phyloP scores from a whole-genome alignment of 371 early-diverging fungal species.

The Syncephalastrum racemosum region DNA sequence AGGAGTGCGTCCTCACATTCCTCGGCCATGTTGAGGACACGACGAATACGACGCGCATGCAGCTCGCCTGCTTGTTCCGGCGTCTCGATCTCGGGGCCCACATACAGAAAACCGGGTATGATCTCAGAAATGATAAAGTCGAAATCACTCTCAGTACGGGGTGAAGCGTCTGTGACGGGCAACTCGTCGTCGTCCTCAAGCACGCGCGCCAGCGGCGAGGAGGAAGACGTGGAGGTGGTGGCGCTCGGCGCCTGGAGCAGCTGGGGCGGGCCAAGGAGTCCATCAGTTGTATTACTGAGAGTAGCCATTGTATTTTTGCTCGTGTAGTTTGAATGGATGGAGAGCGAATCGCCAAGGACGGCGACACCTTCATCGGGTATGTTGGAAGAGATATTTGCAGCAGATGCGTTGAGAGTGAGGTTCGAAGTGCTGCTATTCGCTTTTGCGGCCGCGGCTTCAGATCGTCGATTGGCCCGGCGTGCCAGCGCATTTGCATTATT shows the following conservation, averaged over 20 bases:
- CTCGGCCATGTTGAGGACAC: constrained; percentile 65
- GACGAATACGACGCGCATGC: constrained; percentile 42
- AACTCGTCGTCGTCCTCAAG: constrained; percentile 36
- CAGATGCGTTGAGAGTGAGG: constrained; percentile 1
- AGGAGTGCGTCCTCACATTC: constrained; percentile 57
- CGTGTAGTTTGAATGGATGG: neutral
- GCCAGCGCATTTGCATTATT: constrained; percentile 52
- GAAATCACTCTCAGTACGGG: constrained; percentile 43
- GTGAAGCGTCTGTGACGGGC: constrained; percentile 27
- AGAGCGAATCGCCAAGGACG: too few species aligned
- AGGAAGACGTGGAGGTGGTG: constrained; percentile 4
- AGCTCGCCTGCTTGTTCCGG: constrained; percentile 50
- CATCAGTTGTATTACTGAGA: constrained; percentile 2
- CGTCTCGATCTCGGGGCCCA: constrained; percentile 62
- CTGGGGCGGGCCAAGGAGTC: constrained; percentile 9
- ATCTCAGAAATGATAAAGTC: constrained; percentile 61
- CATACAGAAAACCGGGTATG: constrained; percentile 57
- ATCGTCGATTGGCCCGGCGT: constrained; percentile 38
- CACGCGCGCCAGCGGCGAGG: constrained; percentile 24
- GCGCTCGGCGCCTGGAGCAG: constrained; percentile 10
- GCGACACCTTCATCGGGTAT: too few species aligned
- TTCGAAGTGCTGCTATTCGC: constrained; percentile 8
- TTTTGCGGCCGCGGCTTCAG: constrained; percentile 15
- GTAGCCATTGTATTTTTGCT: constrained; percentile 1
- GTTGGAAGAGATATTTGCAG: too few species aligned